phyloP scores from a whole-genome alignment of 2,329 filamentous ascomycete genomes.

The Fonsecaea multimorphosa region DNA sequence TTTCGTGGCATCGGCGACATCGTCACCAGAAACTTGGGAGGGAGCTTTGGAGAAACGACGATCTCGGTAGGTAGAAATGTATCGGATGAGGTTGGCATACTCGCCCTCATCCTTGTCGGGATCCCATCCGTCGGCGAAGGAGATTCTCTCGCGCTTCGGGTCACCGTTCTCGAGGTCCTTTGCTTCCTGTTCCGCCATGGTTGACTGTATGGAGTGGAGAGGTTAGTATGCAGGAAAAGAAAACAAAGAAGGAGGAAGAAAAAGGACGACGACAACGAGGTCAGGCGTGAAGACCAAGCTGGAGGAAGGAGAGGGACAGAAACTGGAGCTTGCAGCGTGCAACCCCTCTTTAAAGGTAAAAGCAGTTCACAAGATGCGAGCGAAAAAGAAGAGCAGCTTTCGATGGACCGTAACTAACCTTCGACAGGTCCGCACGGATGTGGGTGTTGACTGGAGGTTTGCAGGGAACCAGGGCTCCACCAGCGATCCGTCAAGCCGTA shows the following conservation, averaged over 20 bases:
- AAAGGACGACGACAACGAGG: slow-evolving; percentile 38
- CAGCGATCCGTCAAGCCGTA: slow-evolving; percentile 40
- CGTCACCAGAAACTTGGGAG: slow-evolving; percentile 47
- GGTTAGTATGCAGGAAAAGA: slow-evolving; percentile 38
- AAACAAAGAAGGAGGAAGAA: slow-evolving; percentile 37
- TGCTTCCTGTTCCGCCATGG: slow-evolving; percentile 41
- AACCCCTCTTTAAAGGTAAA: slow-evolving; percentile 42
- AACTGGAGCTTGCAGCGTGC: slow-evolving; percentile 34
- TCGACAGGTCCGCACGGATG: slow-evolving; percentile 28
- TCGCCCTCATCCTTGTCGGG: slow-evolving; percentile 57
- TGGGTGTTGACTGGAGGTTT: slow-evolving; percentile 35
- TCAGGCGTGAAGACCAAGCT: slow-evolving; percentile 41
- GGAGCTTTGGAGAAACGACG: slow-evolving; percentile 57
- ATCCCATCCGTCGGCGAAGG: slow-evolving; percentile 42
- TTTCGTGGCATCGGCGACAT: slow-evolving; percentile 49
- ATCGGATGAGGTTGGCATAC: slow-evolving; percentile 69
- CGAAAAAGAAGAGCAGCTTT: slow-evolving; percentile 33
- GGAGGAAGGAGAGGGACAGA: slow-evolving; percentile 34
- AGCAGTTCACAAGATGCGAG: slow-evolving; percentile 38
- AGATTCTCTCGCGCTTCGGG: slow-evolving; percentile 41
- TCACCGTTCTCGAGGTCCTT: slow-evolving; percentile 42
- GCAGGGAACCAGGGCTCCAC: slow-evolving; percentile 37
- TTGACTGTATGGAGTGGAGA: slow-evolving; percentile 40
- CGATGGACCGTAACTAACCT: slow-evolving; percentile 34
- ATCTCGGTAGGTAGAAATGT: slow-evolving; percentile 71